phyloP scores from a whole-genome alignment of 495 filamentous ascomycete genomes.

The Penicillium verhagenii region DNA sequence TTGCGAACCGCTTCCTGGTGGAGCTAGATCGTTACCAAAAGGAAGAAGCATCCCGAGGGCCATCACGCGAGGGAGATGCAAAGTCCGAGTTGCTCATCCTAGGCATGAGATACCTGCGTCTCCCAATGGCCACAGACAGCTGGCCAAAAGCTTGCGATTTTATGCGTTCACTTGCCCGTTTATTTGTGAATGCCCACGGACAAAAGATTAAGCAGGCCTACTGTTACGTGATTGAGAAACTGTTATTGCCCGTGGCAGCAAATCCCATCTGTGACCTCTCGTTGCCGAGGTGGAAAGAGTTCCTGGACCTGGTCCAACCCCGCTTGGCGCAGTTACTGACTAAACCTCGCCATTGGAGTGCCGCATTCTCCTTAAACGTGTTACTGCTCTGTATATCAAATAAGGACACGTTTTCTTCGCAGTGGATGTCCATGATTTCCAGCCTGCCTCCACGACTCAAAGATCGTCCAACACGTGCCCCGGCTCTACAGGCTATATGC shows the following conservation, averaged over 20 bases:
- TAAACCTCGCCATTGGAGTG: conserved; percentile 87
- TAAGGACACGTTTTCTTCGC: conserved; percentile 74
- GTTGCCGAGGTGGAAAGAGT: conserved; percentile 79
- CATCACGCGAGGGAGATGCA: conserved; percentile 67
- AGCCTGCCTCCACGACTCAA: conserved; percentile 76
- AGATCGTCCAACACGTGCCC: conserved; percentile 74
- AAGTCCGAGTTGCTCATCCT: conserved; percentile 80
- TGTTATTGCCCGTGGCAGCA: conserved; percentile 85
- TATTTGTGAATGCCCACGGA: conserved; percentile 83
- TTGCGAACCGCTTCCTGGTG: conserved; percentile 73
- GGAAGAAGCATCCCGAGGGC: conserved; percentile 64
- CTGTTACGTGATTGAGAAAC: conserved; percentile 82
- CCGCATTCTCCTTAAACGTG: conserved; percentile 81
- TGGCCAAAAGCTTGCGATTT: conserved; percentile 90
- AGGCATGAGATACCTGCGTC: conserved; percentile 84
- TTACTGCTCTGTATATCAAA: conserved; percentile 85
- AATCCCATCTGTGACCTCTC: conserved; percentile 70
- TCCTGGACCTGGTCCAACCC: conserved; percentile 71
- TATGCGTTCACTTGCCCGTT: conserved; percentile 71
- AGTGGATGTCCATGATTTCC: conserved; percentile 80
- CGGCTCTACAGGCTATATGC: conserved; percentile 84
- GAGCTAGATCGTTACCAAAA: conserved; percentile 78
- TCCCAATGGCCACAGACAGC: conserved; percentile 65
- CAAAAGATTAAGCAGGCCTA: conserved; percentile 89
- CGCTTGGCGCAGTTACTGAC: conserved; percentile 77